Evolutionary conservation across 2,329 filamentous ascomycete species (phyloP).

Genomic region (Parascedosporium putredinis): DNA sequence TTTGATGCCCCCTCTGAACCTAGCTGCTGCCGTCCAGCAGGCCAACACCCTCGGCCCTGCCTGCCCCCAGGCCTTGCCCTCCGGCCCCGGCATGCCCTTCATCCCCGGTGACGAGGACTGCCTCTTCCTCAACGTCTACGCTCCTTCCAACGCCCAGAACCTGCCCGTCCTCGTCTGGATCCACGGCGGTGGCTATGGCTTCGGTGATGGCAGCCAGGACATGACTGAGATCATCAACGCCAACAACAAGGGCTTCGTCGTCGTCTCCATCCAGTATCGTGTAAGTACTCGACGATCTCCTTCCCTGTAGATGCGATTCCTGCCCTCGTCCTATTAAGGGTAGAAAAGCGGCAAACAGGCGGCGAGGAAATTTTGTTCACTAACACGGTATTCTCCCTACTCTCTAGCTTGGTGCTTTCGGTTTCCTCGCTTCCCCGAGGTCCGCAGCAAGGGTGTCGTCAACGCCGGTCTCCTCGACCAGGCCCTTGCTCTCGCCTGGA

Average conservation of each 20-base stretch:
- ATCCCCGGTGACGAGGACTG: conserved; percentile 31
- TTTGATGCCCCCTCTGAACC: conserved; percentile 7
- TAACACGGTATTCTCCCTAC: no score
- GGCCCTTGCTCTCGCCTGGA: conserved; percentile 40
- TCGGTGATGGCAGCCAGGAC: conserved; percentile 8
- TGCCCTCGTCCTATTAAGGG: no score
- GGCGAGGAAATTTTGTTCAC: no score
- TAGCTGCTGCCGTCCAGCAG: conserved; percentile 12
- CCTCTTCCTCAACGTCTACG: conserved; percentile 33
- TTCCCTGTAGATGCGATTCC: no score
- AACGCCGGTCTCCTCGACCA: conserved; percentile 44
- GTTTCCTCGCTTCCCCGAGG: conserved; percentile 33
- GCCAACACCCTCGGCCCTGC: conserved; percentile 18
- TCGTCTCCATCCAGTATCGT: conserved; percentile 26
- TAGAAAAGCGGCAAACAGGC: background rate
- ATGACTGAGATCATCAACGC: conserved; percentile 17
- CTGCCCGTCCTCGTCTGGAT: conserved; percentile 37
- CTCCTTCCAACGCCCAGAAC: conserved; percentile 26
- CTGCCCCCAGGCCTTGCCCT: conserved; percentile 18
- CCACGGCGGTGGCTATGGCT: conserved; percentile 25
- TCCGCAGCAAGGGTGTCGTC: conserved; percentile 24
- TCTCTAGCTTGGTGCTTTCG: conserved; percentile 25
- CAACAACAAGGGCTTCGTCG: conserved; percentile 23
- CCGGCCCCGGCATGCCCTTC: conserved; percentile 10
- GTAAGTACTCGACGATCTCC: no score